These are phyloP conservation scores for Diversispora eburnea DNA, from an alignment of 192 early-diverging fungal species.

Conservation along the genomic window DNA sequence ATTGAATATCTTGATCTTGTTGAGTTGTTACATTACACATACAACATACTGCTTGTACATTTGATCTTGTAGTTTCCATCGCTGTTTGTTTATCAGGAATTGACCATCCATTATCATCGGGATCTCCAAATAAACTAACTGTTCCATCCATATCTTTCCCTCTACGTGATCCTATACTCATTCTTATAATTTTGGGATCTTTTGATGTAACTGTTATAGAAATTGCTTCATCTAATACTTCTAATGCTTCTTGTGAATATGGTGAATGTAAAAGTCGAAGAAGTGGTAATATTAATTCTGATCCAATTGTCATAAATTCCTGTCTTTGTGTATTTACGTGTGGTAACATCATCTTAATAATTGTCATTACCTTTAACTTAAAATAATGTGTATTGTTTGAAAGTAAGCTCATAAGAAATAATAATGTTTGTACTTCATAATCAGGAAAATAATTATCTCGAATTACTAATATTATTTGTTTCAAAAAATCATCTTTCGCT, in stretches of 20 bases:
- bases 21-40: constrained; percentile 12
- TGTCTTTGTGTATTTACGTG: constrained; percentile 40
- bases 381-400: constrained; percentile 61
- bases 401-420: constrained; percentile 60
- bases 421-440: constrained; percentile 54
- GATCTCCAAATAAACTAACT: constrained; percentile 8
- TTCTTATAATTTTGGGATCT: constrained; percentile 25
- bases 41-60: constrained; percentile 42
- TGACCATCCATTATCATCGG: constrained; percentile 35
- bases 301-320: constrained; percentile 49
- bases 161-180: constrained; percentile 17
- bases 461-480: constrained; percentile 58
- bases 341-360: constrained; percentile 68
- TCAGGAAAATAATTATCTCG: constrained; percentile 61
- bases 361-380: constrained; percentile 55
- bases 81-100: constrained; percentile 30
- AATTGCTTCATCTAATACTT: constrained; percentile 70
- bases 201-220: constrained; percentile 28
- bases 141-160: constrained; percentile 24
- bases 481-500: constrained; percentile 68
- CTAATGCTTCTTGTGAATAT: constrained; percentile 61
- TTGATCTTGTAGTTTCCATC: constrained; percentile 37
- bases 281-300: constrained; percentile 65
- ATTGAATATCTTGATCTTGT: background rate
- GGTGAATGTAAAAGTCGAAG: constrained; percentile 62